These are phyloP conservation scores for Crucihimalaya himalaica DNA, from an alignment of 345 rosid species.

Conservation along the genomic window DNA sequence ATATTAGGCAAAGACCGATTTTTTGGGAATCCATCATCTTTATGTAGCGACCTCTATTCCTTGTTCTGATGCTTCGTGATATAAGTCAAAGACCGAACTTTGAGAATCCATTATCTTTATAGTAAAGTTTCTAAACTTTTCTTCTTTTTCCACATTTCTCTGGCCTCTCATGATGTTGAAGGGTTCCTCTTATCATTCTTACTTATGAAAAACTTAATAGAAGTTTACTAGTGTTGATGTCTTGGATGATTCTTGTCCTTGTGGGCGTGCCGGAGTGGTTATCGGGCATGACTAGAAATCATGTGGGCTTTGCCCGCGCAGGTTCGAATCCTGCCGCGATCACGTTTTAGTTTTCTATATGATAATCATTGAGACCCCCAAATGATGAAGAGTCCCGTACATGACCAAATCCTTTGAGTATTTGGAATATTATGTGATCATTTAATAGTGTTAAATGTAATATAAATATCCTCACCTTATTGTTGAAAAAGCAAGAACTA, in stretches of 20 bases:
- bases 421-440: conserved; percentile 13
- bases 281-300: conserved; percentile 91
- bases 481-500: background rate
- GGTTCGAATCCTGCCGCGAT: conserved; percentile 72
- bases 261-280: conserved; percentile 44
- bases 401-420: conserved; percentile 17
- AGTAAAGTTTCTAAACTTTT: conserved; percentile 4
- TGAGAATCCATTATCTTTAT: conserved; percentile 8
- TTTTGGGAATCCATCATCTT: conserved; percentile 18
- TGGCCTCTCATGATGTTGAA: conserved; percentile 14
- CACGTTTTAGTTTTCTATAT: background rate
- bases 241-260: background rate
- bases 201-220: background rate
- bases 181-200: background rate
- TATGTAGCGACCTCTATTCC: background rate
- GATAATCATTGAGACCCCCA: background rate
- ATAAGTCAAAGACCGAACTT: conserved; percentile 29
- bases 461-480: background rate
- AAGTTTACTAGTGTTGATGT: background rate
- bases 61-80: conserved; percentile 21
- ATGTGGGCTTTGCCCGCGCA: conserved; percentile 90
- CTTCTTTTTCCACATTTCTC: background rate
- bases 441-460: background rate
- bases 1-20: conserved; percentile 15
- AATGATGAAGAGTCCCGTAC: background rate